Base-by-base conservation (phyloP, 208 protist species). In the Leptomonas pyrrhocoris region DNA sequence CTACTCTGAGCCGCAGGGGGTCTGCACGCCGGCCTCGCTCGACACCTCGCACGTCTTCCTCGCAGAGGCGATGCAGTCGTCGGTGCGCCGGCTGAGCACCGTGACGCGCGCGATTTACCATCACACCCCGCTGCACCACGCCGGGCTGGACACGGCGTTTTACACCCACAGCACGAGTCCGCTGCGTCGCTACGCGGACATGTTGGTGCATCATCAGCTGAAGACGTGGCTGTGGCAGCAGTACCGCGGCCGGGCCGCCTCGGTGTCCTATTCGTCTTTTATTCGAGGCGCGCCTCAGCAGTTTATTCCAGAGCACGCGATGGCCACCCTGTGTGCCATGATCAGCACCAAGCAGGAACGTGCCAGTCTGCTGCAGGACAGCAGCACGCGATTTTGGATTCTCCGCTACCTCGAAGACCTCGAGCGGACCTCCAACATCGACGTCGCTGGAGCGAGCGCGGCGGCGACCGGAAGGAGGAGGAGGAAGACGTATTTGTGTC, bases 201-300 rank as follows among this genome's bases (percentile, higher is more conserved):
- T 96, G 92, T 73, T 96, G 11, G 92, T 96, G 18, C 92, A 97
- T 65, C 90, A 97, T 48, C 92, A 97, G 62, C 81, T 97, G 18
- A 97, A 97, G 72, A 82, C 89, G 57, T 87, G 81, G 80, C 58
- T 96, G 1, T 89, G 82, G 83, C 67, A 73, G 46, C 74, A 80
- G 46, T 53, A 60, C 40, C 38, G 43, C 38, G 5, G 54, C 28
- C 48, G 43, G 16, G 27, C 15, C 31, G 7, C 19, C 12, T 16
- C 45, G 19, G 16, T 36, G n/a, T 19, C n/a, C 6, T 21, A n/a
- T n/a, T n/a, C 51, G 25, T 7, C 9, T 3, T 46, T 50, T 34
- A 38, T 61, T 11, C 25, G 21, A 21, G 45, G 58, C 9, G 45
- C 54, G 12, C 43, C 68, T 13, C 54, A 75, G 58, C 72, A 77